Evolutionary conservation across 352 stramenopile genomes (phyloP), one percentile per base, ranked within the genome.

Genomic region (Globisporangium spiculum): DNA sequence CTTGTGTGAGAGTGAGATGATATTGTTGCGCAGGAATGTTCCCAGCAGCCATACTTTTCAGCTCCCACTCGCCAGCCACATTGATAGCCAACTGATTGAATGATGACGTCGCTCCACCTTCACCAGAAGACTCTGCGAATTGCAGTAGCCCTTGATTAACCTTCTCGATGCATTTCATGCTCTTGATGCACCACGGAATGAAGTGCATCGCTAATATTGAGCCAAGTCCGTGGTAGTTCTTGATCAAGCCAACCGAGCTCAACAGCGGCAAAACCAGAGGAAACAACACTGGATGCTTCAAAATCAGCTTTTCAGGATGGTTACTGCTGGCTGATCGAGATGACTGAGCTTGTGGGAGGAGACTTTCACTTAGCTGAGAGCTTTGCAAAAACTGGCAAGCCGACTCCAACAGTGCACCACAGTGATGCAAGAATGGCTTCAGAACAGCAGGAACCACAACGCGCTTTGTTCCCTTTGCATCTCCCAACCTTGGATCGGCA

Each of bases 1-100:
- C 77, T 80, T 96, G 89, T 9, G 77, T 86, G 60, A 96, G 68
- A 8, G 79, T 86, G 16, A 96, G 71, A 57, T 93, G 86, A 67
- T 96, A 96, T 59, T 96, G 87, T 57, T 96, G 89, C 22, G 89
- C 89, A 36, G 89, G 89, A 54, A 96, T 96, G 32, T 88, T 96
- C 4, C 87, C 89, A 36, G 89, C 80, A 32, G 89, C 89, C 81
- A 94, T 91, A 63, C 87, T 95, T 56, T 93, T 96, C 30, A 96
- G 70, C 71, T 96, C 89, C 89, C 89, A 96, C 60, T 94, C 88
- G 38, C 89, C 89, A 62, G 73, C 85, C 32, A 96, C 80, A 27
- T 84, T 81, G n/a, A 95, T 63, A 8, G 80, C 70, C 52, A 92
- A 70, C 20, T 84, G 74, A 26, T 74, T 72, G 16, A 63, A 68